Evolutionary conservation across 352 stramenopile genomes (phyloP).

Genomic region (Pythium dissimile): DNA sequence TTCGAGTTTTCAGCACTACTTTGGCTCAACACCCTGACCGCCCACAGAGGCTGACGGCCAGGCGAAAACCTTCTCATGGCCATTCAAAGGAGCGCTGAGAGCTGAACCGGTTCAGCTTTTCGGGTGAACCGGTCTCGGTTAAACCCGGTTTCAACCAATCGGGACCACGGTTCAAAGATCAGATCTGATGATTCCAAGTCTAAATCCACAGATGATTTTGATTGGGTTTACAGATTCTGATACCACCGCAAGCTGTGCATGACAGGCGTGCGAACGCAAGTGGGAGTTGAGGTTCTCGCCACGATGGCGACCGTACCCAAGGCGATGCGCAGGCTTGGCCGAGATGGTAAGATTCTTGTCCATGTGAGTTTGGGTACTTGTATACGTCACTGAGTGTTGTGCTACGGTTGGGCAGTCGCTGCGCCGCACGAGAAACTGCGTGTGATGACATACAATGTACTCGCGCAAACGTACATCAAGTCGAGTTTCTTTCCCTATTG

Average conservation of each 20-base stretch:
- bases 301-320: conserved; percentile 5
- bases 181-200: conserved; percentile 1
- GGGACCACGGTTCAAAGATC: not conserved
- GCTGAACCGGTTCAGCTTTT: conserved; percentile 33
- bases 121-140: conserved; percentile 11
- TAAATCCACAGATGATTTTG: not conserved
- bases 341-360: conserved; percentile 13
- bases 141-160: conserved; percentile 24
- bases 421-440: conserved; percentile 23
- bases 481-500: conserved; percentile 84
- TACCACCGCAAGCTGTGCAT: too few species aligned
- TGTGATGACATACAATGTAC: conserved; percentile 88
- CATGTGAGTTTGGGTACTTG: not conserved
- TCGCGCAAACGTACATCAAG: conserved; percentile 78
- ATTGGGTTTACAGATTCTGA: conserved; percentile 27
- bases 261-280: not conserved
- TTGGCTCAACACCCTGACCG: conserved; percentile 21
- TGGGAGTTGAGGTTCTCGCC: not conserved
- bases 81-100: conserved; percentile 59
- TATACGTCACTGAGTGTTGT: not conserved
- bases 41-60: conserved; percentile 16
- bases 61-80: conserved; percentile 38
- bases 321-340: conserved; percentile 18
- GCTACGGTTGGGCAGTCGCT: not conserved
- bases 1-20: conserved; percentile 88